Base-by-base conservation (phyloP, 495 filamentous ascomycete genomes). In the Penicillium maclennaniae region DNA sequence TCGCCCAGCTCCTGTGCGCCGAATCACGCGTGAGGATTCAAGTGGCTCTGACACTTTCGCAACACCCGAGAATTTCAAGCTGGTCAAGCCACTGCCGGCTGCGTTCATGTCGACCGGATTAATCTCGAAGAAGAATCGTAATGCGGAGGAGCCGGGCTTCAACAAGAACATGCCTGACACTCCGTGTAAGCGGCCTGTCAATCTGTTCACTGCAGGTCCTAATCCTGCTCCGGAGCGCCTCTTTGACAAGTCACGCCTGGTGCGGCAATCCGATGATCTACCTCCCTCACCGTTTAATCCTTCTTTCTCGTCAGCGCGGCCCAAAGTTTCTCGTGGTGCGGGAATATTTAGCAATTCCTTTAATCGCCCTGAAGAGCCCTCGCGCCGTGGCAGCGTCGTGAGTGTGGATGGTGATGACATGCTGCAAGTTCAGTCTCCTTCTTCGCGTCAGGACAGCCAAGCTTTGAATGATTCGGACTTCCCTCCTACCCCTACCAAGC, bases 71-170 rank as follows among this genome's bases (percentile, higher is more conserved):
- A 87, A 85, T 49, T 96, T 88, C 63, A 92, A 89, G 66, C 77
- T 83, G 6, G 88, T 86, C 12, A 95, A 87, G 66, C 92, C 92
- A 31, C 74, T 88, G 8, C 88, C 89, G 28, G 85, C 86, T 17
- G 92, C 91, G 10, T 97, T 97, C 69, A 88, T 87, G 78, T 97
- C 93, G 0, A 97, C 93, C 6, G 93, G 93, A 26, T 72, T 98
- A 41, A 87, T 97, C 31, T 96, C 93, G 6, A 97, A 97, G 73
- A 83, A 61, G 77, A 89, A 74, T 65, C 86, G 70, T 72, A 80
- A 67, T 72, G 76, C 75, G 3, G 82, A 85, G 40, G 74, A 81
- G 12, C 72, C 39, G 17, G 39, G 53, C 1, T 67, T 67, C 44
- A 62, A 49, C 49, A 67, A 67, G 44, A 70, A 61, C 28, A 89